Conservation (phyloP, 2,329 filamentous ascomycete species). For the Pseudogymnoascus sp. region DNA sequence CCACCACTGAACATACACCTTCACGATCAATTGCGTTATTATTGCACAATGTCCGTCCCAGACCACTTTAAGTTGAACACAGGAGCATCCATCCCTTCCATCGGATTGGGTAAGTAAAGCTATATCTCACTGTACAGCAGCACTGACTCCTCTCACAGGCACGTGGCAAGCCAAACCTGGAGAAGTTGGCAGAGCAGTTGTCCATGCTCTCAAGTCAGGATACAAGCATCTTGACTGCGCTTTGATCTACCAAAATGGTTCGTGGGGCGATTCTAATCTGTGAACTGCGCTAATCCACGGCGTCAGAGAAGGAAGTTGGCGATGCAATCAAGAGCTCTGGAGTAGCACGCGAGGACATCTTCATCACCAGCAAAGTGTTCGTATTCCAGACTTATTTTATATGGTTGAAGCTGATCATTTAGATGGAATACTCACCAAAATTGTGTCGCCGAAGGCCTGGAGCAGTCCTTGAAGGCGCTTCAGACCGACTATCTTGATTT, state of each 20-base stretch:
- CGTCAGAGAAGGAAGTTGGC: slow-evolving; percentile 34
- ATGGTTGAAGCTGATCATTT: not conserved
- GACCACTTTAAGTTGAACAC: not conserved
- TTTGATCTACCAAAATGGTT: slow-evolving; percentile 16
- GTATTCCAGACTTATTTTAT: not conserved
- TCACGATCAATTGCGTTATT: slow-evolving; percentile 18
- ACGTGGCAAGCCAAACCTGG: slow-evolving; percentile 22
- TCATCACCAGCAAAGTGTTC: slow-evolving; percentile 45
- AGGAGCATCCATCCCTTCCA: slow-evolving; percentile 32
- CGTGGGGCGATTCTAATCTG: not conserved
- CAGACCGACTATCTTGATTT: slow-evolving; percentile 45
- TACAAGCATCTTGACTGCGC: slow-evolving; percentile 35
- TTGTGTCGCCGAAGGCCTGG: slow-evolving; percentile 42
- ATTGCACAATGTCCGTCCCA: slow-evolving; percentile 7
- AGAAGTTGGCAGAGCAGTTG: slow-evolving; percentile 39
- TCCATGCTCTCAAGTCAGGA: slow-evolving; percentile 56
- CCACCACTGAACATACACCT: not conserved
- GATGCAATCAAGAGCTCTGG: slow-evolving; percentile 30
- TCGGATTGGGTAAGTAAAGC: slow-evolving; percentile 27
- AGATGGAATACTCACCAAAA: slow-evolving; percentile 47
- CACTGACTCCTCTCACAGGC: not conserved
- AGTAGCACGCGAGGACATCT: slow-evolving; percentile 33
- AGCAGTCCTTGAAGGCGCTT: slow-evolving; percentile 41
- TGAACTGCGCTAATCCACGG: not conserved
- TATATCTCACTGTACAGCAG: not conserved